These are phyloP conservation scores for Collybiopsis luxurians DNA, from an alignment of 768 basidiomycete genomes.

Conservation along the genomic window DNA sequence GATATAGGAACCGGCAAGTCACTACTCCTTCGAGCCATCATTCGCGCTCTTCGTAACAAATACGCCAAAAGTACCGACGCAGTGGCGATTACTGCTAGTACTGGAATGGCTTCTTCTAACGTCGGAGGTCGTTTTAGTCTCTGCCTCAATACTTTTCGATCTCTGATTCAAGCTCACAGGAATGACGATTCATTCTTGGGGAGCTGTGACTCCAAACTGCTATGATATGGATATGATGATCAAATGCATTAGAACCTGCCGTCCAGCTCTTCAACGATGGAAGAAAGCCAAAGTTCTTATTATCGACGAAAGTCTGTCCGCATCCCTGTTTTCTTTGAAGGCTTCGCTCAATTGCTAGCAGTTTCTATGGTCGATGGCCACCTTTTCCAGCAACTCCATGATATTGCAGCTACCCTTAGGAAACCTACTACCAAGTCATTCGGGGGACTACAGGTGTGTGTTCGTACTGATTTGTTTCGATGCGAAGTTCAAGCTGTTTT, in stretches of 20 bases:
- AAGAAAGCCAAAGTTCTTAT: slow-evolving; percentile 61
- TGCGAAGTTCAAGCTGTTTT: background rate
- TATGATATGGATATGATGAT: slow-evolving; percentile 49
- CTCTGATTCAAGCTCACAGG: slow-evolving; percentile 41
- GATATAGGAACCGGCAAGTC: slow-evolving; percentile 81
- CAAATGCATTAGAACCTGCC: slow-evolving; percentile 58
- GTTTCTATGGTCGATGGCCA: slow-evolving; percentile 83
- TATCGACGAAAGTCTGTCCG: slow-evolving; percentile 51
- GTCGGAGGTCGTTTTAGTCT: slow-evolving; percentile 46
- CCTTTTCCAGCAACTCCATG: slow-evolving; percentile 68
- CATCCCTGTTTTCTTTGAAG: background rate
- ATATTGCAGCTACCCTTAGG: slow-evolving; percentile 51
- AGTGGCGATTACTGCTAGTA: slow-evolving; percentile 76
- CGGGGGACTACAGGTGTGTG: slow-evolving; percentile 68
- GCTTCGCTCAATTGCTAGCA: slow-evolving; percentile 36
- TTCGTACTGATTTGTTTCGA: background rate
- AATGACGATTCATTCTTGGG: slow-evolving; percentile 75
- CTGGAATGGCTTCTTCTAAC: slow-evolving; percentile 69
- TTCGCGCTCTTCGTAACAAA: slow-evolving; percentile 49
- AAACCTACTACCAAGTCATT: slow-evolving; percentile 52
- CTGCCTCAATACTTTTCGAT: slow-evolving; percentile 12
- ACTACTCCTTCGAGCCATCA: slow-evolving; percentile 75
- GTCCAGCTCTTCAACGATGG: slow-evolving; percentile 68
- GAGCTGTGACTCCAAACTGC: slow-evolving; percentile 64
- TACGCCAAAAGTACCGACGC: slow-evolving; percentile 46